Conservation (phyloP, 1,284 basidiomycete species). For the Leccinum insolens region DNA sequence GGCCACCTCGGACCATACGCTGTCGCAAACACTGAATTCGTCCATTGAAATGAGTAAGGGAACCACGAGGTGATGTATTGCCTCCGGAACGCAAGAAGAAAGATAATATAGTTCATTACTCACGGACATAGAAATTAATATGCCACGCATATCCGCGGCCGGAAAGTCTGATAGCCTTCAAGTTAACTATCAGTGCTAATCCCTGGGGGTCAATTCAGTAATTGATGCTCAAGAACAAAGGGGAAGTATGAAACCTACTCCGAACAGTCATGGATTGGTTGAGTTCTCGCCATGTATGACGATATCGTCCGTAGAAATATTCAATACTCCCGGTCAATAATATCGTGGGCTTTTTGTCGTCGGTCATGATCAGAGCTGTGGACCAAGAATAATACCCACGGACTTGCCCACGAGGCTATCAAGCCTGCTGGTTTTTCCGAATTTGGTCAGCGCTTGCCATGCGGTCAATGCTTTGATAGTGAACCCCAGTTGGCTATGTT, state of each 20-base stretch:
- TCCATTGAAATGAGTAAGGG: neutral
- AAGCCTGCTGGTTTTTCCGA: neutral
- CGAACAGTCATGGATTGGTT: neutral
- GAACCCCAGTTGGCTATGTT: neutral
- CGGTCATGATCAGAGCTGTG: neutral
- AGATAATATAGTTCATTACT: neutral
- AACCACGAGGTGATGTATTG: neutral
- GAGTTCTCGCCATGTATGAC: neutral
- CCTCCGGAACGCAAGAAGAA: neutral
- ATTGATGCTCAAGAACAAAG: neutral
- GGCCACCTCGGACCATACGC: neutral
- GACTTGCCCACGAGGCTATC: neutral
- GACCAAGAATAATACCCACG: neutral
- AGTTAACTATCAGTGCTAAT: neutral
- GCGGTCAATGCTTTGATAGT: neutral
- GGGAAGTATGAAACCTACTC: neutral
- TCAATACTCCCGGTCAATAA: neutral
- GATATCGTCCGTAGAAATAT: neutral
- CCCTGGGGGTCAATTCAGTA: neutral
- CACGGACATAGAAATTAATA: neutral
- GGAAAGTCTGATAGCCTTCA: neutral
- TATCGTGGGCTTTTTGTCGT: neutral
- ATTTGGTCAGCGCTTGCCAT: slow-evolving; percentile 3
- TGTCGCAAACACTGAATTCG: neutral
- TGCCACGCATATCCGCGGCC: neutral